Evolutionary conservation across 1,284 basidiomycete species (phyloP).

Genomic region (Cryptococcus jaspeensis): DNA sequence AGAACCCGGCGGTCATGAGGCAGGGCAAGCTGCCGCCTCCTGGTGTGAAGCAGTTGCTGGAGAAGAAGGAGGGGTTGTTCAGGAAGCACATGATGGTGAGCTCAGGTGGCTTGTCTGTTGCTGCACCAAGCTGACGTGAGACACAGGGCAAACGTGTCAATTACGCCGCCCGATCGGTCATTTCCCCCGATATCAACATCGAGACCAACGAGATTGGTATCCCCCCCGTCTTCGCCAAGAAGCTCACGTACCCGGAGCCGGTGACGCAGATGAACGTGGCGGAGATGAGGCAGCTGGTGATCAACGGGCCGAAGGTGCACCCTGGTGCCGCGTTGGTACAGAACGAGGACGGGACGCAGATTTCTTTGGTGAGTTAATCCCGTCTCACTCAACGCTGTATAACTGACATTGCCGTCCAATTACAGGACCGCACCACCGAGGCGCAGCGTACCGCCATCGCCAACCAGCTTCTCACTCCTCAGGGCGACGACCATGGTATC

Average conservation of each 20-base stretch:
- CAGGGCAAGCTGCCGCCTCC: constrained; percentile 90
- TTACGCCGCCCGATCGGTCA: constrained; percentile 97
- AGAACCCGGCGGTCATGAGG: constrained; percentile 81
- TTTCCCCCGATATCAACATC: constrained; percentile 98
- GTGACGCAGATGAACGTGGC: constrained; percentile 91
- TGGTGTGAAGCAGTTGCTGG: constrained; percentile 94
- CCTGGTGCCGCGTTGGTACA: constrained; percentile 95
- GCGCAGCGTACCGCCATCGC: constrained; percentile 94
- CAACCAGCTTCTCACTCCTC: constrained; percentile 93
- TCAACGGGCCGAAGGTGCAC: constrained; percentile 83
- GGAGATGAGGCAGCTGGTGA: constrained; percentile 85
- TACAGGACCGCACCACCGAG: constrained; percentile 74
- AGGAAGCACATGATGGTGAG: constrained; percentile 98
- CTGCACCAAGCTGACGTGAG: not conserved
- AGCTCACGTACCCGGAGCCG: constrained; percentile 96
- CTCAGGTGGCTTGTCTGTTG: not conserved
- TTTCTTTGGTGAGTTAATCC: constrained; percentile 64
- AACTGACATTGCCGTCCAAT: not conserved
- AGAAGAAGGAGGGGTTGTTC: constrained; percentile 99
- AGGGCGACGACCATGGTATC: constrained; percentile 64
- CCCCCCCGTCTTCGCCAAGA: constrained; percentile 95
- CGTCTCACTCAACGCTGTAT: not conserved
- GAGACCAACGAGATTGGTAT: constrained; percentile 99
- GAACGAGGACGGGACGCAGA: constrained; percentile 86
- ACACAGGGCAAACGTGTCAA: constrained; percentile 96